These are phyloP conservation scores for Phytophthora pistaciae DNA, from an alignment of 352 stramenopile genomes.

Conservation along the genomic window DNA sequence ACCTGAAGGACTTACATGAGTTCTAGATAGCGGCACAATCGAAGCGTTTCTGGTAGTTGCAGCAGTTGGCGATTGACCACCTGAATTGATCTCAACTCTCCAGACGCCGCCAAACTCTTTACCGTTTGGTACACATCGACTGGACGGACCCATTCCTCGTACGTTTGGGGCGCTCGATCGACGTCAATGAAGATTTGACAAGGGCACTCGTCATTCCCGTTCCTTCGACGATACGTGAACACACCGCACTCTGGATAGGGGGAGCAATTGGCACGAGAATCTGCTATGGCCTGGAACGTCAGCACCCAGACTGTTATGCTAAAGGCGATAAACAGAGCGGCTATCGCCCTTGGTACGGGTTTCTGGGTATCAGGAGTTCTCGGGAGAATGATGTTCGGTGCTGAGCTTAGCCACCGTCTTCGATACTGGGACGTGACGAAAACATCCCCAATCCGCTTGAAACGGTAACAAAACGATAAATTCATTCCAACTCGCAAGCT, in stretches of 20 bases:
- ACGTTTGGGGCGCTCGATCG: constrained; percentile 30
- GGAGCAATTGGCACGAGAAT: constrained; percentile 18
- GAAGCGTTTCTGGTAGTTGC: constrained; percentile 30
- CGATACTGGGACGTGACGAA: constrained; percentile 23
- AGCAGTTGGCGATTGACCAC: constrained; percentile 36
- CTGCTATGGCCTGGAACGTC: constrained; percentile 23
- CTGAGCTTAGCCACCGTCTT: neutral
- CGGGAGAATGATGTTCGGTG: neutral
- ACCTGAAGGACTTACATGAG: constrained; percentile 27
- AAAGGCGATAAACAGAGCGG: constrained; percentile 23
- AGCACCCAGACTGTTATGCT: constrained; percentile 21
- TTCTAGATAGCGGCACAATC: constrained; percentile 16
- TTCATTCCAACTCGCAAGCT: constrained; percentile 38
- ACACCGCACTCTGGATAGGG: constrained; percentile 37
- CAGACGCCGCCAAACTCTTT: constrained; percentile 20
- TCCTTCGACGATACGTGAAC: constrained; percentile 26
- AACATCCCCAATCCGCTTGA: constrained; percentile 17
- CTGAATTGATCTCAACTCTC: constrained; percentile 27
- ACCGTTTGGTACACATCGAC: constrained; percentile 25
- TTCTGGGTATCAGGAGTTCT: neutral
- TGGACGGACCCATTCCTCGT: constrained; percentile 30
- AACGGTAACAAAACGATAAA: constrained; percentile 35
- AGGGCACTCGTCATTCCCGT: constrained; percentile 15
- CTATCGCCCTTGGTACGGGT: constrained; percentile 25
- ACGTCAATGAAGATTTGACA: constrained; percentile 33